phyloP scores from a whole-genome alignment of 805 yeast species.

The Starmera amethionina region DNA sequence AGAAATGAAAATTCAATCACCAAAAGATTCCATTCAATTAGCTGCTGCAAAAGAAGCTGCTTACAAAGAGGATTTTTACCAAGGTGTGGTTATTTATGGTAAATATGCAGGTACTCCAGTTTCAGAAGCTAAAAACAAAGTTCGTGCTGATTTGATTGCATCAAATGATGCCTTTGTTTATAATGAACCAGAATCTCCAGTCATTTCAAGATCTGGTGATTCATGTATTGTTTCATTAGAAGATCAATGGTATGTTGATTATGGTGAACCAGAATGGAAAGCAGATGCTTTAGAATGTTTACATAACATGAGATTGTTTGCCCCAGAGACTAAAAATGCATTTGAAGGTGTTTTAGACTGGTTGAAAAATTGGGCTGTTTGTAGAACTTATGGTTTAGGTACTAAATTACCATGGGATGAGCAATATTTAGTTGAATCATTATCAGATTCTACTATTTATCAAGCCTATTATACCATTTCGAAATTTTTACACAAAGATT shows the following conservation, averaged over 20 bases:
- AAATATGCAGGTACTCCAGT: slow-evolving; percentile 82
- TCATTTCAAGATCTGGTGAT: slow-evolving; percentile 93
- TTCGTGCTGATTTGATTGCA: slow-evolving; percentile 71
- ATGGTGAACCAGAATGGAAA: slow-evolving; percentile 93
- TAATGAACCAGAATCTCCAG: slow-evolving; percentile 88
- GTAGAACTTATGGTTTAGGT: slow-evolving; percentile 94
- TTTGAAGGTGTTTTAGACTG: slow-evolving; percentile 92
- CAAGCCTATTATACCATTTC: slow-evolving; percentile 90
- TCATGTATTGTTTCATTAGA: slow-evolving; percentile 93
- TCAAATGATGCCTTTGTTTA: slow-evolving; percentile 78
- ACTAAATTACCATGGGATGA: slow-evolving; percentile 96
- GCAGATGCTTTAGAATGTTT: slow-evolving; percentile 72
- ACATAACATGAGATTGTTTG: slow-evolving; percentile 63
- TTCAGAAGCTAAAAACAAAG: slow-evolving; percentile 82
- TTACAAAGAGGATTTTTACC: slow-evolving; percentile 93
- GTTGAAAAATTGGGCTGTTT: slow-evolving; percentile 97
- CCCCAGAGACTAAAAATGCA: slow-evolving; percentile 78
- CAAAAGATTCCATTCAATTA: slow-evolving; percentile 80
- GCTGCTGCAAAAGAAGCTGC: slow-evolving; percentile 92
- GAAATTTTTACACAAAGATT: slow-evolving; percentile 79
- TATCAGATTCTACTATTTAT: slow-evolving; percentile 92
- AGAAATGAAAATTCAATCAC: slow-evolving; percentile 85
- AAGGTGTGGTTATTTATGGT: slow-evolving; percentile 76
- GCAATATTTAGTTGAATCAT: slow-evolving; percentile 83
- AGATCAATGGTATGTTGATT: slow-evolving; percentile 97